Evolutionary conservation across 73 alveolate genomes (phyloP).

Genomic region (Durusdinium trenchii): DNA sequence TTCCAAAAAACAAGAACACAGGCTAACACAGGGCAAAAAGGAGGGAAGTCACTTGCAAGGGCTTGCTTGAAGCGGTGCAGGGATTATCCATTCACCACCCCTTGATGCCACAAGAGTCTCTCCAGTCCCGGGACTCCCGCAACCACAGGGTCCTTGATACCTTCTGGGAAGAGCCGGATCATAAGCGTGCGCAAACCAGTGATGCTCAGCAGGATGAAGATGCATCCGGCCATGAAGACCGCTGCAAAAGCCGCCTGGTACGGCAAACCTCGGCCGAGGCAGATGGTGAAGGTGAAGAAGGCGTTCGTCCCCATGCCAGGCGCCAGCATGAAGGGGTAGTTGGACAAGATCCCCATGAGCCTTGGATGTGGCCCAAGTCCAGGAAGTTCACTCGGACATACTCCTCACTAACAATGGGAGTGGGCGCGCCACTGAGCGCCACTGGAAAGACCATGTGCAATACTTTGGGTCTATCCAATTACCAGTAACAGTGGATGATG

Average conservation of each 20-base stretch:
- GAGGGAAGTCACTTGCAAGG: no score
- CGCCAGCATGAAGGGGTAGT: slow-evolving; percentile 87
- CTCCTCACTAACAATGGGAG: no score
- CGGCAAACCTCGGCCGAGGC: slow-evolving; percentile 42
- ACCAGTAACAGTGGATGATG: no score
- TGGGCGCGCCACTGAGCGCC: no score
- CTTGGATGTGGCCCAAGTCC: no score
- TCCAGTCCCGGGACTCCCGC: neutral
- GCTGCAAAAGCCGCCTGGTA: slow-evolving; percentile 72
- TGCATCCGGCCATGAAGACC: slow-evolving; percentile 60
- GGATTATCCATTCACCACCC: no score
- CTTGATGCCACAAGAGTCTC: neutral
- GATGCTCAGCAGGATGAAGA: slow-evolving; percentile 58
- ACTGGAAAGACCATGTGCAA: no score
- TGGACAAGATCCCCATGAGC: slow-evolving; percentile 76
- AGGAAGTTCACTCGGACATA: no score
- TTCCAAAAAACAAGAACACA: no score
- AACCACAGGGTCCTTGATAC: slow-evolving; percentile 23
- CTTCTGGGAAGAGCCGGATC: slow-evolving; percentile 81
- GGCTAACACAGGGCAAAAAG: no score
- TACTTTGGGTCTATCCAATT: no score
- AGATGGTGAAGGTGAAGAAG: slow-evolving; percentile 88
- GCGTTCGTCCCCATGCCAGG: slow-evolving; percentile 93
- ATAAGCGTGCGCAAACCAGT: slow-evolving; percentile 69
- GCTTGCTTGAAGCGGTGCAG: no score